Conservation (phyloP, 1,284 basidiomycete genomes). For the Marasmius oreades region DNA sequence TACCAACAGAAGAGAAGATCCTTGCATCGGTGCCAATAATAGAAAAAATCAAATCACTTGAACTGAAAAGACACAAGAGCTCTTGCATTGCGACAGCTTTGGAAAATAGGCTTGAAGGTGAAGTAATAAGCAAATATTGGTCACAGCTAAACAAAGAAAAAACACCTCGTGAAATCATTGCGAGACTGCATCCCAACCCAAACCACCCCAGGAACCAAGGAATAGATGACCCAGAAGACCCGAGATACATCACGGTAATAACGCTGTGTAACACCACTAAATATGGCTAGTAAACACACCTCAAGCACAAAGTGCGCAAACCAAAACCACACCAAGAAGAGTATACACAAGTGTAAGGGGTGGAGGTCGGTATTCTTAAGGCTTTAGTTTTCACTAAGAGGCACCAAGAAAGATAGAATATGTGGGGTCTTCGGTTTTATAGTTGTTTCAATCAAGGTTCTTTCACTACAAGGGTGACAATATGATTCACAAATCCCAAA, state of each 20-base stretch:
- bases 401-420: too few relatives aligned
- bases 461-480: too few relatives aligned
- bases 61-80: constrained; percentile 7
- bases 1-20: constrained; percentile 7
- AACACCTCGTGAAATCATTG: constrained; percentile 17
- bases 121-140: constrained; percentile 27
- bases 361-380: too few relatives aligned
- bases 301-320: background rate
- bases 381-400: too few relatives aligned
- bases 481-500: too few relatives aligned
- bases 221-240: background rate
- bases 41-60: constrained; percentile 6
- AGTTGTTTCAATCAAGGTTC: too few relatives aligned
- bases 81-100: constrained; percentile 9
- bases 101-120: constrained; percentile 18
- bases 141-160: constrained; percentile 15
- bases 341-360: too few relatives aligned
- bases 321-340: too few relatives aligned
- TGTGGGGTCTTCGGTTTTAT: too few relatives aligned
- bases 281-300: too few relatives aligned
- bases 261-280: too few relatives aligned
- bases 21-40: background rate
- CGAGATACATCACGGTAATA: constrained; percentile 7
- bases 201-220: background rate
- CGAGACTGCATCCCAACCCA: background rate